phyloP scores from a whole-genome alignment of 768 basidiomycete species.

The Pisolithus albus region DNA sequence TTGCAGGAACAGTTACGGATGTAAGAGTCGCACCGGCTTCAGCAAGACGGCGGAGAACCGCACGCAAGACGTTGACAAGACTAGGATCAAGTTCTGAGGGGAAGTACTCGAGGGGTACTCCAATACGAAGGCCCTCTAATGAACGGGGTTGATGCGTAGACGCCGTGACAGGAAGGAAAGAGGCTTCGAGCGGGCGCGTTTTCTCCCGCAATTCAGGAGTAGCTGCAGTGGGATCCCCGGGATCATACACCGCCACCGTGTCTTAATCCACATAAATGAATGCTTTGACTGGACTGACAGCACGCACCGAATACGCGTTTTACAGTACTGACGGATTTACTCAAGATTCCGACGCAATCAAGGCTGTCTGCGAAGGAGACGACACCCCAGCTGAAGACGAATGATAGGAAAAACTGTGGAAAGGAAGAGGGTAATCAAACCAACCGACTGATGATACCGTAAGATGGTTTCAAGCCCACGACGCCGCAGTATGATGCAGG shows the following conservation, averaged over 20 bases:
- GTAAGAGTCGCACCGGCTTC: slow-evolving; percentile 57
- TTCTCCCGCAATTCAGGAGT: slow-evolving; percentile 31
- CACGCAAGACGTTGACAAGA: slow-evolving; percentile 38
- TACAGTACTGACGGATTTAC: slow-evolving; percentile 42
- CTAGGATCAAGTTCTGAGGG: slow-evolving; percentile 53
- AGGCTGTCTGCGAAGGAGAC: slow-evolving; percentile 92
- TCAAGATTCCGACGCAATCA: slow-evolving; percentile 88
- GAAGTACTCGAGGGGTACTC: slow-evolving; percentile 73
- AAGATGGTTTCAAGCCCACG: slow-evolving; percentile 90
- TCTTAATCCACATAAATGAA: slow-evolving; percentile 17
- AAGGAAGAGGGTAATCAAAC: slow-evolving; percentile 10
- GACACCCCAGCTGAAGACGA: slow-evolving; percentile 68
- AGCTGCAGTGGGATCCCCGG: slow-evolving; percentile 70
- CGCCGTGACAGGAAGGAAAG: neutral
- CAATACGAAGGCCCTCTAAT: slow-evolving; percentile 54
- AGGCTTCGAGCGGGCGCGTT: slow-evolving; percentile 26
- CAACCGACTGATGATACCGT: slow-evolving; percentile 83
- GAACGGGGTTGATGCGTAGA: neutral
- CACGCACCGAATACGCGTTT: slow-evolving; percentile 58
- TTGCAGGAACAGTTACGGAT: slow-evolving; percentile 68
- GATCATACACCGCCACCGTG: slow-evolving; percentile 43
- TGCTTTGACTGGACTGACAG: neutral
- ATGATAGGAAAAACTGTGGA: slow-evolving; percentile 2
- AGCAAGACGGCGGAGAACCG: slow-evolving; percentile 35
- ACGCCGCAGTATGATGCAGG: slow-evolving; percentile 94